phyloP scores from a whole-genome alignment of 441 rosid genomes.

The Omphalea diandra region DNA sequence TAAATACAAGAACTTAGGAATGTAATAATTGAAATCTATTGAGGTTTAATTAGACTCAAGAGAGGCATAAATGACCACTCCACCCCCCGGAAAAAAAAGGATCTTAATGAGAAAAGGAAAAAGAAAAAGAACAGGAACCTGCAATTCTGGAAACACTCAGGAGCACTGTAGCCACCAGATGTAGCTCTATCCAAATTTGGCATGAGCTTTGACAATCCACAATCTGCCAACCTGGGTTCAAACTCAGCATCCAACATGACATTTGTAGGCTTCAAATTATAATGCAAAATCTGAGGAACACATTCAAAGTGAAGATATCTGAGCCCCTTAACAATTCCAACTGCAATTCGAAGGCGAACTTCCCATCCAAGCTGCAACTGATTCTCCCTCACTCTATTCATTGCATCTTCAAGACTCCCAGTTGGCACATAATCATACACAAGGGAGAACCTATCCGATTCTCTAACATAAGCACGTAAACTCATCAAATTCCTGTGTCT shows the following conservation, averaged over 20 bases:
- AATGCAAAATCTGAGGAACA: constrained; percentile 71
- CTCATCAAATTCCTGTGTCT: constrained; percentile 88
- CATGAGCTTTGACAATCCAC: constrained; percentile 66
- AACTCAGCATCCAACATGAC: constrained; percentile 94
- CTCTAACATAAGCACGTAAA: constrained; percentile 82
- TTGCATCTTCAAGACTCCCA: constrained; percentile 86
- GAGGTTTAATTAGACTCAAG: not conserved
- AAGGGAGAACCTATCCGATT: constrained; percentile 63
- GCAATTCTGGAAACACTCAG: constrained; percentile 74
- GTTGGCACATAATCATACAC: constrained; percentile 78
- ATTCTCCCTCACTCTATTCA: constrained; percentile 65
- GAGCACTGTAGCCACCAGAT: constrained; percentile 67
- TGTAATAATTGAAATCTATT: not conserved
- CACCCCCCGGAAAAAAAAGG: no score
- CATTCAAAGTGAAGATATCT: constrained; percentile 75
- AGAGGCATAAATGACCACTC: no score
- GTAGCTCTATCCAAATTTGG: constrained; percentile 48
- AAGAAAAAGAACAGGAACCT: constrained; percentile 42
- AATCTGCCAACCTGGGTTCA: constrained; percentile 82
- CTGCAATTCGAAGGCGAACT: constrained; percentile 73
- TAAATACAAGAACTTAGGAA: constrained; percentile 2
- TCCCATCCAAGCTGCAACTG: constrained; percentile 81
- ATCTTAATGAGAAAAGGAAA: no score
- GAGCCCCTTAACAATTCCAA: constrained; percentile 86
- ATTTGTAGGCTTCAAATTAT: constrained; percentile 79